Evolutionary conservation across 1,284 basidiomycete species (phyloP).

Genomic region (Lignosus rhinocerotis): DNA sequence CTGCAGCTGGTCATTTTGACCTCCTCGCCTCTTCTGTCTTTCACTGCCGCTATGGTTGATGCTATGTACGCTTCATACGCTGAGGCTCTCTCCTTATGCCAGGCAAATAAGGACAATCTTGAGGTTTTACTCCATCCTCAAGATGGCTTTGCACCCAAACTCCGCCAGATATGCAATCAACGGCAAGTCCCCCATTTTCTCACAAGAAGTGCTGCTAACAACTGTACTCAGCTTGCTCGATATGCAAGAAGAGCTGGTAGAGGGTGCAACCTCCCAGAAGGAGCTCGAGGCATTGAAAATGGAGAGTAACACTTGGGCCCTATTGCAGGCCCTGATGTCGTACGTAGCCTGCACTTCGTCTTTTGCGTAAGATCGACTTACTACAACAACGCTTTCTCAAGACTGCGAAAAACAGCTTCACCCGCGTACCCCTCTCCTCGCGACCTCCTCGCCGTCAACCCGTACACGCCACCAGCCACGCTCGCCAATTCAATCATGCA

Average conservation of each 20-base stretch:
- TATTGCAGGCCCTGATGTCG: constrained; percentile 76
- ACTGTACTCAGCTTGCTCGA: constrained; percentile 46
- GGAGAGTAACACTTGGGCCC: constrained; percentile 81
- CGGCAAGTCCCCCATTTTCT: constrained; percentile 45
- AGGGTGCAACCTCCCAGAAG: constrained; percentile 40
- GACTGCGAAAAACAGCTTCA: constrained; percentile 62
- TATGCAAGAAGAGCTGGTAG: constrained; percentile 44
- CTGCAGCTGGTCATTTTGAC: too few relatives aligned
- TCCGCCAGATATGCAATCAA: constrained; percentile 63
- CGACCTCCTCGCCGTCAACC: constrained; percentile 62
- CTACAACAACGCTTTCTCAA: constrained; percentile 27
- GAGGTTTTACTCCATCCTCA: constrained; percentile 61
- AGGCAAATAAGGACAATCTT: constrained; percentile 60
- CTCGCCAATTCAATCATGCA: constrained; percentile 72
- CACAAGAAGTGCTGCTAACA: neutral
- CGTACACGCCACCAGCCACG: constrained; percentile 74
- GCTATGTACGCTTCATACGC: constrained; percentile 60
- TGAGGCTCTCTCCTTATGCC: constrained; percentile 60
- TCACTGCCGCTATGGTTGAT: constrained; percentile 31
- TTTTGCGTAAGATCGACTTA: too few relatives aligned
- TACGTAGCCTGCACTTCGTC: constrained; percentile 32
- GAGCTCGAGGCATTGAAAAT: constrained; percentile 65
- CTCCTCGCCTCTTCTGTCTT: neutral
- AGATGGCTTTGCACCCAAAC: constrained; percentile 66
- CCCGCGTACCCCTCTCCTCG: constrained; percentile 47